phyloP scores from a whole-genome alignment of 805 yeast genomes.

The Candida succiphila region DNA sequence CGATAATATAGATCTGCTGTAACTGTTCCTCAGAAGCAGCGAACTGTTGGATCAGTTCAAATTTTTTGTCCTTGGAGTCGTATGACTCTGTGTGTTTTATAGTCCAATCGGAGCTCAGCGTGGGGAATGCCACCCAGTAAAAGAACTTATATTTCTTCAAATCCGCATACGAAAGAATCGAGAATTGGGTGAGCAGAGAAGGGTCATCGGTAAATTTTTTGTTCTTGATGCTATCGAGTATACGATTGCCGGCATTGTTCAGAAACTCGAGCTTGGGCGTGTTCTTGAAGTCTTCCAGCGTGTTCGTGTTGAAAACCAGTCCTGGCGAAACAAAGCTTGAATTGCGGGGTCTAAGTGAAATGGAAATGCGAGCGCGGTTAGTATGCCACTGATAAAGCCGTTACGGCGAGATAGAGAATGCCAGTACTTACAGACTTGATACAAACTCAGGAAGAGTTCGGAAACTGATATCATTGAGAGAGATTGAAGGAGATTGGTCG shows the following conservation, averaged over 20 bases:
- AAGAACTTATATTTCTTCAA: slow-evolving; percentile 78
- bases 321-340: slow-evolving; percentile 23
- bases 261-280: slow-evolving; percentile 54
- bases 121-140: slow-evolving; percentile 86
- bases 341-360: slow-evolving; percentile 9
- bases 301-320: slow-evolving; percentile 51
- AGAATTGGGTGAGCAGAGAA: slow-evolving; percentile 29
- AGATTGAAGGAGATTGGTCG: slow-evolving; percentile 21
- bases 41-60: slow-evolving; percentile 8
- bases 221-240: slow-evolving; percentile 19
- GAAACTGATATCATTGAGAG: slow-evolving; percentile 25
- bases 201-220: slow-evolving; percentile 30
- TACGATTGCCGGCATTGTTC: slow-evolving; percentile 24
- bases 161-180: slow-evolving; percentile 69
- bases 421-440: slow-evolving; percentile 10
- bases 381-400: too few relatives aligned
- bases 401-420: too few relatives aligned
- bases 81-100: slow-evolving; percentile 3
- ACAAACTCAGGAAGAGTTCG: slow-evolving; percentile 3
- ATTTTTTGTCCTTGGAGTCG: not conserved
- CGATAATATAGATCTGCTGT: too few relatives aligned
- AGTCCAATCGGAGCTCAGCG: slow-evolving; percentile 44
- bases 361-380: too few relatives aligned
- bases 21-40: slow-evolving; percentile 8
- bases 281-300: slow-evolving; percentile 74